phyloP scores from a whole-genome alignment of 257 asterid genomes.

The Ilex asprella region DNA sequence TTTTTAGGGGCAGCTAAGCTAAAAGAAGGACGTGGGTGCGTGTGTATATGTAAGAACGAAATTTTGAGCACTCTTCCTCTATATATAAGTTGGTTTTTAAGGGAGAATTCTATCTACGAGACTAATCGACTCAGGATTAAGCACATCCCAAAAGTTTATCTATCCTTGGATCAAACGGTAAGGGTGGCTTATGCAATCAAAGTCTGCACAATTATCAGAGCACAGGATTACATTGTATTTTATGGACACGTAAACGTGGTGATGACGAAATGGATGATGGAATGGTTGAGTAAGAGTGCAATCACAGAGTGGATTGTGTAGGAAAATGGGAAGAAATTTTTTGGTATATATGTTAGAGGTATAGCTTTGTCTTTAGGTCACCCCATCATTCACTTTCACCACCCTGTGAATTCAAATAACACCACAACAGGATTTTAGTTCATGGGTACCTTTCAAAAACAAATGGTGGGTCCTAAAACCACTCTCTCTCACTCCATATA shows the following conservation, averaged over 20 bases:
- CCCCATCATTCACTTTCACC: conserved; percentile 50
- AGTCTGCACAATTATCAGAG: conserved; percentile 1
- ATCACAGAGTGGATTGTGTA: conserved; percentile 35
- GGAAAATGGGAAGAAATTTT: conserved; percentile 21
- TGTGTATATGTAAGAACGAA: no score
- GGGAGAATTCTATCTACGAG: conserved; percentile 8
- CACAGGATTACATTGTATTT: conserved; percentile 7
- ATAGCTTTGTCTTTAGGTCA: conserved; percentile 50
- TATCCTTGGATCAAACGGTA: neutral
- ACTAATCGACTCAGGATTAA: neutral
- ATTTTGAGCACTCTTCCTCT: no score
- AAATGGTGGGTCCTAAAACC: conserved; percentile 53
- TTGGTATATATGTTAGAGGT: conserved; percentile 2
- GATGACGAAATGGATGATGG: conserved; percentile 73
- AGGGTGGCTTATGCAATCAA: no score
- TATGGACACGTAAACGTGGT: conserved; percentile 32
- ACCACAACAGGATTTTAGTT: conserved; percentile 51
- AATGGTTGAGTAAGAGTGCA: conserved; percentile 76
- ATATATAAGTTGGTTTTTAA: neutral
- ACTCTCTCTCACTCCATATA: conserved; percentile 15
- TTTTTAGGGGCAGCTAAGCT: no score
- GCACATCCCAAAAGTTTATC: neutral
- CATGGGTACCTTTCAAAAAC: conserved; percentile 55
- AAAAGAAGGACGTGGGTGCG: no score
- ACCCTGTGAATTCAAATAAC: conserved; percentile 31